Base-by-base conservation (phyloP, 1,284 basidiomycete species). In the Naganishia albida region DNA sequence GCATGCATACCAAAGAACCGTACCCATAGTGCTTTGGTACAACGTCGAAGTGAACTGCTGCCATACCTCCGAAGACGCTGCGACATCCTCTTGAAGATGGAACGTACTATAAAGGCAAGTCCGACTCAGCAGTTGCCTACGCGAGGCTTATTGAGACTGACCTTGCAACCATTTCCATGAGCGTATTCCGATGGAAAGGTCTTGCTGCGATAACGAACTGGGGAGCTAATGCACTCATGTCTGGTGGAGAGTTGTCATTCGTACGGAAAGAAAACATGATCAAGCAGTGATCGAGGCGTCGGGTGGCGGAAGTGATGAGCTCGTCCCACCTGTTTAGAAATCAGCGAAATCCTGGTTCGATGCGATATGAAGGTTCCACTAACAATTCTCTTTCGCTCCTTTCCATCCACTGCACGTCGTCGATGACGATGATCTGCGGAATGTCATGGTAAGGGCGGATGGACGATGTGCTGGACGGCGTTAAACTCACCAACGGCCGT, bases 381-480 rank as follows among this genome's bases (percentile, higher is more conserved):
- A 10, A 74, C 50, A 75, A 59, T 1, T 69, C 66, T 1, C 72
- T 62, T 57, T 77, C 75, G 16, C 72, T 73, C 2, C 48, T 48
- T 0, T 70, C 64, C 34, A 77, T 65, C 75, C 76, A 78, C 62
- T 78, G 76, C 2, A 72, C 66, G 60, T 78, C 76, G 62, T 78
- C 76, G 18, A 78, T 49, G n/a, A 75, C n/a, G 10, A 78, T 67
- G 1, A 78, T 64, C 60, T 62, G 18, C 23, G 8, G 34, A 34
- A 34, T 4, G 34, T 6, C 34, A 34, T 10, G 10, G 10, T 34
- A 10, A 34, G 34, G 10, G 7, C 8, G 55, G 2, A 7, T 6
- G 7, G 15, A 28, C 2, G 38, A 7, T 16, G 42, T 30, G 25
- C 2, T 23, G 8, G n/a, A n/a, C 40, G 10, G 3, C 6, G n/a